phyloP scores from a whole-genome alignment of 371 early-diverging fungal genomes.

The Mucor plumbeus region DNA sequence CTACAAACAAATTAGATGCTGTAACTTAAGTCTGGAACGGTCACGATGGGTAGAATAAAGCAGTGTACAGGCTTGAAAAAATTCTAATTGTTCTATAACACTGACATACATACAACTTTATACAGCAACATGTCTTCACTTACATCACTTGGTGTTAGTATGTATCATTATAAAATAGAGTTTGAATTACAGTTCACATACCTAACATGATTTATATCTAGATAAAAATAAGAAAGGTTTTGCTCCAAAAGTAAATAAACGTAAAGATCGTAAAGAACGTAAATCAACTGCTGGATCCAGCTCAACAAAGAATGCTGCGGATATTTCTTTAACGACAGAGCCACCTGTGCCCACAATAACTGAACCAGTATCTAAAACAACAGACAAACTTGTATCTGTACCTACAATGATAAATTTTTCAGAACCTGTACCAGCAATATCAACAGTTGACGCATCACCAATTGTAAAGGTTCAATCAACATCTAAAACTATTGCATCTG shows the following conservation, averaged over 20 bases:
- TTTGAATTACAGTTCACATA: background rate
- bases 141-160: constrained; percentile 33
- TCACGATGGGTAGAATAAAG: background rate
- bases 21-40: background rate
- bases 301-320: constrained; percentile 28
- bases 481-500: background rate
- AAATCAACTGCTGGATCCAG: constrained; percentile 3
- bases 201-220: background rate
- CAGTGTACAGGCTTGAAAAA: background rate
- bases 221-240: constrained; percentile 36
- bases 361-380: background rate
- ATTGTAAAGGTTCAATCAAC: background rate
- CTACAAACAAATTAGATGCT: too few relatives aligned
- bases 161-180: background rate
- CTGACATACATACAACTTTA: too few relatives aligned
- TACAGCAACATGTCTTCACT: constrained; percentile 29
- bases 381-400: background rate
- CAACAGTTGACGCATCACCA: background rate
- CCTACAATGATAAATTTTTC: background rate
- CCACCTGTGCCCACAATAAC: background rate
- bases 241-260: constrained; percentile 25
- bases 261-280: constrained; percentile 8
- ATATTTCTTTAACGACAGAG: constrained; percentile 21
- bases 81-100: background rate
- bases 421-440: background rate